Conservation (phyloP, 176 grass and related monocot species). For the Lolium multiflorum region DNA sequence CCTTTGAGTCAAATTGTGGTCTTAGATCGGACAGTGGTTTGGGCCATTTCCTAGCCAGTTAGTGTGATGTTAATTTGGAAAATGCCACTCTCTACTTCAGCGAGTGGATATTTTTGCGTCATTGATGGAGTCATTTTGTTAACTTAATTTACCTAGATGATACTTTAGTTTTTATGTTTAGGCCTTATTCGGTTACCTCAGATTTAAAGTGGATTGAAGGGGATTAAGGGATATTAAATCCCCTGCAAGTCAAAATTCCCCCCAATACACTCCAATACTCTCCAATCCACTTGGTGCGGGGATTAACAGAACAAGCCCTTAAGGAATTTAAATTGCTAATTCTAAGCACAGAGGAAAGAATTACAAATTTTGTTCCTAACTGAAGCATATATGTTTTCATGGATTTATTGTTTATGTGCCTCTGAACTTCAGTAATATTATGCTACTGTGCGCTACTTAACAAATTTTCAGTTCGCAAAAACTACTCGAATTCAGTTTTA, state of each 20-base stretch:
- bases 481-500: too few species aligned
- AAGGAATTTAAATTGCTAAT: too few species aligned
- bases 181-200: too few species aligned
- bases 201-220: too few species aligned
- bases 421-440: not conserved
- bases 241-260: too few species aligned
- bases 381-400: not conserved
- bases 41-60: not conserved
- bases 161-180: not conserved
- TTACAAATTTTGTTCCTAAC: not conserved
- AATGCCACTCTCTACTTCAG: constrained; percentile 12
- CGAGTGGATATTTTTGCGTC: not conserved
- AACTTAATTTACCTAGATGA: not conserved
- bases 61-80: not conserved
- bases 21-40: not conserved
- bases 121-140: not conserved
- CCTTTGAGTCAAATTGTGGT: not conserved
- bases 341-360: not conserved
- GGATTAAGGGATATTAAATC: too few species aligned
- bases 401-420: not conserved
- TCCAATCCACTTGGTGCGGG: too few species aligned
- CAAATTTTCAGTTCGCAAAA: not conserved
- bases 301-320: too few species aligned
- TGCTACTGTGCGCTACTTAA: not conserved
- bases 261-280: too few species aligned